A percentile compares a stretch with the other conserved stretches of the same genome.
Conservation (phyloP, 2,329 filamentous ascomycete species). For the Neurospora crassa region DNA sequence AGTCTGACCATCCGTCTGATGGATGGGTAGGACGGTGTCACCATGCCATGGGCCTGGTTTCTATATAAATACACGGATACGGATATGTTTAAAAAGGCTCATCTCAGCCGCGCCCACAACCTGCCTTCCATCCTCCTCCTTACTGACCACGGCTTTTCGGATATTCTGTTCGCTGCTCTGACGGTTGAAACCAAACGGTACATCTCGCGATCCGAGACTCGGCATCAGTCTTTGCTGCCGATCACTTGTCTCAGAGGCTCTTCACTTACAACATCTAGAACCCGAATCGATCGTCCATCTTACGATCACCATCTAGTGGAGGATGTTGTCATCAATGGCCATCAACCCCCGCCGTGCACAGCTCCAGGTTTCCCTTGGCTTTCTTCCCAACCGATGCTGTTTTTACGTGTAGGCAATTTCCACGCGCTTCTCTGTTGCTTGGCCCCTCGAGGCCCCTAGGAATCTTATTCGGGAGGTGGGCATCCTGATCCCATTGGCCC, state of each 20-base stretch:
- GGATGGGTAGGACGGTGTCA: background rate
- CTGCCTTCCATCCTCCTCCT: background rate
- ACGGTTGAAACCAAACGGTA: background rate
- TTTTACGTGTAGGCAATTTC: background rate
- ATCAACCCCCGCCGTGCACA: background rate
- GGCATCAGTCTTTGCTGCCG: constrained; percentile 1
- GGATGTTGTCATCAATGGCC: background rate
- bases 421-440: background rate
- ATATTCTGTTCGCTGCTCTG: background rate
- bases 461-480: background rate
- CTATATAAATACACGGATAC: background rate
- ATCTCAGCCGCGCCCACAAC: background rate
- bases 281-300: background rate
- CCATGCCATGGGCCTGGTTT: background rate
- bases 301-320: background rate
- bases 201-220: background rate
- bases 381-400: background rate
- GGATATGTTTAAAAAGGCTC: background rate
- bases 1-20: background rate
- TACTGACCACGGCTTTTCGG: background rate
- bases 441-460: background rate
- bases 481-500: background rate
- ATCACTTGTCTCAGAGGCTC: constrained; percentile 13
- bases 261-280: background rate
- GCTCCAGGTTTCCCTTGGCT: background rate